Base-by-base conservation (phyloP, 179 eudicot species). In the Carnegiea gigantea region DNA sequence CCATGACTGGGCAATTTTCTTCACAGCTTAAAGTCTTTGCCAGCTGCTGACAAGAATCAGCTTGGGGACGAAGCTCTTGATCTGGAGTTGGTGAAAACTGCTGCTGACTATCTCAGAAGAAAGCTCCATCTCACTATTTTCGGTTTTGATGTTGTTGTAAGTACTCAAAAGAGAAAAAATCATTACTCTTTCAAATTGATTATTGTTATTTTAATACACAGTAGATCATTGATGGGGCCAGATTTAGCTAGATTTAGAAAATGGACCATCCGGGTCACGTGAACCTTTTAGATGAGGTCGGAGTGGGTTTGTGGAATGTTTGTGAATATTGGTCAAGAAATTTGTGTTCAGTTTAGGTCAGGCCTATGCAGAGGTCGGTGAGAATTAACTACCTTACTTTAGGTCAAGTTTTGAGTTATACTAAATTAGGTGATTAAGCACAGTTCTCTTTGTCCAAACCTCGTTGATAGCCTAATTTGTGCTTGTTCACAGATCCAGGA, bases 61-160 rank as follows among this genome's bases (percentile, higher is more conserved):
- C 65, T 70, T 71, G 86, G 81, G 68, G 86, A 77, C 75, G 89
- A 75, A 76, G 85, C 78, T 85, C 74, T 92, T 49, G 91, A 96
- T 86, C 89, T 92, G 53, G 95, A 80, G 82, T 91, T 94, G 46
- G 99, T 94, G 79, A 92, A 87, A 60, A 83, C 82, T 74, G 98
- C 99, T 83, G 98, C 98, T 44, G 81, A 83, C 83, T 92, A 90
- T 93, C 91, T 96, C 44, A 86, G 92, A 82, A 88, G 79, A 86
- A 89, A 78, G 77, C 98, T 96, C 57, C 85, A 86, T 80, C 97
- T 96, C 71, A 96, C 99, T 76, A 92, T 96, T 76, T 91, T 96
- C 77, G 99, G 99, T 76, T 96, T 96, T 84, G 98, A 94, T 85
- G 97, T 94, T 81, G 99, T 96, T 79, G 99, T 96, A 82, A 92